Evolutionary conservation across 2,329 filamentous ascomycete species (phyloP).

Genomic region (Ophiostoma pallidulum): DNA sequence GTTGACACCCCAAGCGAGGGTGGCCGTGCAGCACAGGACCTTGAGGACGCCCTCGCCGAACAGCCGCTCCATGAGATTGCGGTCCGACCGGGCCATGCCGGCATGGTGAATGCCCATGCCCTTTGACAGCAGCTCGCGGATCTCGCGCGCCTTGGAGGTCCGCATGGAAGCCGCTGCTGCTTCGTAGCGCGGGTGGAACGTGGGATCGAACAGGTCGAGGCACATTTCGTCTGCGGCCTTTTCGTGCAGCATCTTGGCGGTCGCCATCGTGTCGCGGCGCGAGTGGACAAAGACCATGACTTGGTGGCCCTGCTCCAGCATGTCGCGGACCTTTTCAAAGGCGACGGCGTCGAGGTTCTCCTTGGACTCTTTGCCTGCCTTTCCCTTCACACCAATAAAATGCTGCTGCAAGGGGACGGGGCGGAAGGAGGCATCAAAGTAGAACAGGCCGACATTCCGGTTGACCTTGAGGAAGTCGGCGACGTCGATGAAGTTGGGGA

Average conservation of each 20-base stretch:
- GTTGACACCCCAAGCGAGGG: slow-evolving; percentile 97
- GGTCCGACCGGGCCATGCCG: slow-evolving; percentile 87
- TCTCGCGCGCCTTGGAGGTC: slow-evolving; percentile 71
- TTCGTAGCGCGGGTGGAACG: slow-evolving; percentile 67
- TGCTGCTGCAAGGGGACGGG: slow-evolving; percentile 95
- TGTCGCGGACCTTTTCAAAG: slow-evolving; percentile 90
- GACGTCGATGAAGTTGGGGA: slow-evolving; percentile 95
- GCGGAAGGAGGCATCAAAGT: slow-evolving; percentile 92
- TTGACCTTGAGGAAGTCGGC: slow-evolving; percentile 97
- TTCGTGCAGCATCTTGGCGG: slow-evolving; percentile 75
- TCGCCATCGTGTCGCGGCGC: slow-evolving; percentile 82
- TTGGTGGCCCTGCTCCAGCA: slow-evolving; percentile 87
- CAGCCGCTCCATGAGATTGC: slow-evolving; percentile 89
- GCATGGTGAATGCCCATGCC: slow-evolving; percentile 94
- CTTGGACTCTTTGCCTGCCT: slow-evolving; percentile 68
- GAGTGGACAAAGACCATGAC: slow-evolving; percentile 99
- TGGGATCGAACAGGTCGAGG: slow-evolving; percentile 74
- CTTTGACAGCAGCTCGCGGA: slow-evolving; percentile 81
- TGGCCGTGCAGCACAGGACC: slow-evolving; percentile 96
- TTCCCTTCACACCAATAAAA: slow-evolving; percentile 93
- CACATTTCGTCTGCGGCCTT: slow-evolving; percentile 76
- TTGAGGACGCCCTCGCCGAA: slow-evolving; percentile 90
- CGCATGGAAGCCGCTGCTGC: slow-evolving; percentile 77
- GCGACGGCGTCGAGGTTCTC: slow-evolving; percentile 82
- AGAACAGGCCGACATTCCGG: slow-evolving; percentile 83